These are phyloP conservation scores for Annulohypoxylon moriforme DNA, from an alignment of 495 filamentous ascomycete genomes.

Conservation along the genomic window DNA sequence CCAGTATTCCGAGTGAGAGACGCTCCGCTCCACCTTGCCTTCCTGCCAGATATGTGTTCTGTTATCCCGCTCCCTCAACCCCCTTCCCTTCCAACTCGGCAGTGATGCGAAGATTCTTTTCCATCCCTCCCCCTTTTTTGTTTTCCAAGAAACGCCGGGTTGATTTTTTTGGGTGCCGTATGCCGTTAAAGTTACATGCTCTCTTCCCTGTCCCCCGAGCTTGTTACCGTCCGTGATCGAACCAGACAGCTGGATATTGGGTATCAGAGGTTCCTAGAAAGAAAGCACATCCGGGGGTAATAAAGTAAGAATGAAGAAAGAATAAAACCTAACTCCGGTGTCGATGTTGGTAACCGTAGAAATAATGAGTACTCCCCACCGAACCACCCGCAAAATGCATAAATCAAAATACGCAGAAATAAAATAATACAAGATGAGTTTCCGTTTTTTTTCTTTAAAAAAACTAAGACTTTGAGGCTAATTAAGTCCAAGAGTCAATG, in stretches of 20 bases:
- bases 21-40: neutral
- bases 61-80: neutral
- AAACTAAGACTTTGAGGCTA: neutral
- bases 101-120: constrained; percentile 12
- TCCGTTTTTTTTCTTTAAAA: neutral
- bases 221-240: neutral
- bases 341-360: neutral
- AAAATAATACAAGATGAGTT: neutral
- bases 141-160: constrained; percentile 3
- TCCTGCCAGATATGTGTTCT: neutral
- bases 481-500: neutral
- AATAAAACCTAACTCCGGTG: neutral
- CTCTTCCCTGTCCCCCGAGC: neutral
- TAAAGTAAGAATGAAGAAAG: neutral
- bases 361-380: neutral
- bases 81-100: neutral
- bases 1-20: neutral
- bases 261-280: neutral
- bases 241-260: neutral
- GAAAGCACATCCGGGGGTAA: neutral
- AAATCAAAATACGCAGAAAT: neutral
- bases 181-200: neutral
- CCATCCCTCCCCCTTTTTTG: neutral
- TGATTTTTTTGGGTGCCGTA: constrained; percentile 3
- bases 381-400: neutral